phyloP scores from a whole-genome alignment of 73 alveolate genomes.

The Paramecium primaurelia region DNA sequence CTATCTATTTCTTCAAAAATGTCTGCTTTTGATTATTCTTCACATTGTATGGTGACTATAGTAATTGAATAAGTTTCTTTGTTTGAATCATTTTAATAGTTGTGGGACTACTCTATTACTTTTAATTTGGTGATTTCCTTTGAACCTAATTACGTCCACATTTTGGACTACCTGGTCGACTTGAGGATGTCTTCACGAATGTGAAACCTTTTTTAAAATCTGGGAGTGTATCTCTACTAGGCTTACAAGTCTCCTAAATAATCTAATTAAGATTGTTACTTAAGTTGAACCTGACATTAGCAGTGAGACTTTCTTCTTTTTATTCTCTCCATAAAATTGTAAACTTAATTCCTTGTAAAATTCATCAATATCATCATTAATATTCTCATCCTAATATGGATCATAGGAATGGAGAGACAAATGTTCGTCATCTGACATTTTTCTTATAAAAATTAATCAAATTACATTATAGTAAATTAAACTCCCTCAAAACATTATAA shows the following conservation, averaged over 20 bases:
- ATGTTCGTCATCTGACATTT: conserved; percentile 16
- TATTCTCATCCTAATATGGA: not conserved
- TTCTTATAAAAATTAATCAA: not conserved
- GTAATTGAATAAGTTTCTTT: not conserved
- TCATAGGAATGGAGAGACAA: conserved; percentile 9
- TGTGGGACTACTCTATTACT: not conserved
- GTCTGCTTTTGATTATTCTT: not conserved
- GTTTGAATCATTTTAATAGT: not conserved
- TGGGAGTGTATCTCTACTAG: not conserved
- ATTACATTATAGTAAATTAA: not conserved
- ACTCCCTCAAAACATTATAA: not conserved
- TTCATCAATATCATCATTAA: not conserved
- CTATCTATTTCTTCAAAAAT: not conserved
- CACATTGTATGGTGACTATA: not conserved
- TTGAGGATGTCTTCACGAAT: not conserved
- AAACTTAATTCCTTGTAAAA: not conserved
- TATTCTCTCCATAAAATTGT: not conserved
- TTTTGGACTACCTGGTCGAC: not conserved
- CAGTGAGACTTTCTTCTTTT: conserved; percentile 31
- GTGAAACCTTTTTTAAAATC: not conserved
- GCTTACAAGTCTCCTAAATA: not conserved
- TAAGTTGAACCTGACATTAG: conserved; percentile 32
- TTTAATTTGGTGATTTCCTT: not conserved
- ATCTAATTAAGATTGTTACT: not conserved
- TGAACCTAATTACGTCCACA: not conserved